phyloP scores from a whole-genome alignment of 768 basidiomycete species.

The Suillus fuscotomentosus region DNA sequence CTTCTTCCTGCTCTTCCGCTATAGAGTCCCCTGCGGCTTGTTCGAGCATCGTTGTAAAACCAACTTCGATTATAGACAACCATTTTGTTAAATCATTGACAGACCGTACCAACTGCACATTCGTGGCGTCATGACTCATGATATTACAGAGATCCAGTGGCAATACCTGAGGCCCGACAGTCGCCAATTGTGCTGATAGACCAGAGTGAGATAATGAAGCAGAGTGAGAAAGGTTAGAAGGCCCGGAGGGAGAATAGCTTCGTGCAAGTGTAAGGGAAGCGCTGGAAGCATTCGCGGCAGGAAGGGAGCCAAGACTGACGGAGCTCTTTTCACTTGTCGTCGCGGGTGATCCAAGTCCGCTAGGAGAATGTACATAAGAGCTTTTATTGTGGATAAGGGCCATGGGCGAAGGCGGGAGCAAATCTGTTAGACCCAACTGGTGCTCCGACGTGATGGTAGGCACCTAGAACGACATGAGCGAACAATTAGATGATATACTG shows the following conservation, averaged over 20 bases:
- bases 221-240: constrained; percentile 27
- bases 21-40: constrained; percentile 50
- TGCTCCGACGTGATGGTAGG: constrained; percentile 69
- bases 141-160: constrained; percentile 69
- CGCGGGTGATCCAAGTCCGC: constrained; percentile 32
- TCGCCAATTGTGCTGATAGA: constrained; percentile 25
- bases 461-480: constrained; percentile 38
- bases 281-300: constrained; percentile 37
- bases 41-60: constrained; percentile 67
- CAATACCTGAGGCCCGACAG: constrained; percentile 46
- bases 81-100: constrained; percentile 76
- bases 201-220: constrained; percentile 34
- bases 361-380: constrained; percentile 37
- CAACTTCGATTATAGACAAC: constrained; percentile 72
- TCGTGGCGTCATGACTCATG: constrained; percentile 56
- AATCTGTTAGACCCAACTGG: constrained; percentile 63
- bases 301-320: constrained; percentile 18
- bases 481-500: neutral
- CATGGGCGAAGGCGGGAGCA: constrained; percentile 75
- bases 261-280: constrained; percentile 40
- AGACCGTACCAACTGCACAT: constrained; percentile 66
- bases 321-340: constrained; percentile 21
- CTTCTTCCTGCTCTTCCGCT: constrained; percentile 62
- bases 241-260: constrained; percentile 27
- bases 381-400: constrained; percentile 38